Evolutionary conservation across 78 protist species (phyloP).

Genomic region (Cavenderia fasciculata): DNA sequence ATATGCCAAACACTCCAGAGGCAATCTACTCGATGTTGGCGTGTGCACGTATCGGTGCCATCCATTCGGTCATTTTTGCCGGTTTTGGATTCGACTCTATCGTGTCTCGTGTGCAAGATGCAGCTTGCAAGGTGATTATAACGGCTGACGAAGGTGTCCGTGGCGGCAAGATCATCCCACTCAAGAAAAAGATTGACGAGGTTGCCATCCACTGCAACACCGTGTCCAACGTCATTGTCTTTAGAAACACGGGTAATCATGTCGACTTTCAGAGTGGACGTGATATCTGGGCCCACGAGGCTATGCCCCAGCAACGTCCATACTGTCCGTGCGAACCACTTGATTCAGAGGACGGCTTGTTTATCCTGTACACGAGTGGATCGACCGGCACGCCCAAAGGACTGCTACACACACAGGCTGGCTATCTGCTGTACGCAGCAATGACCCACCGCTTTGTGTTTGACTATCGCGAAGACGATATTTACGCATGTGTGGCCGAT

Average conservation of each 20-base stretch:
- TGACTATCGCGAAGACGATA: conserved; percentile 93
- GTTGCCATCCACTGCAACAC: conserved; percentile 22
- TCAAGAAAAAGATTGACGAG: conserved; percentile 81
- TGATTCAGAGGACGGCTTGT: conserved; percentile 95
- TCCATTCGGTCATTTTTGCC: conserved; percentile 84
- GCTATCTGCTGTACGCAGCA: conserved; percentile 89
- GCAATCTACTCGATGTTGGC: conserved; percentile 95
- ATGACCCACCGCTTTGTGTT: conserved; percentile 90
- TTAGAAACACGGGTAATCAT: conserved; percentile 31
- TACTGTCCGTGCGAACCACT: conserved; percentile 78
- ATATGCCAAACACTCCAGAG: conserved; percentile 93
- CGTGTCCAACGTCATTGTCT: conserved; percentile 55
- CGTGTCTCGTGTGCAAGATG: conserved; percentile 76
- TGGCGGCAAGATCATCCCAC: conserved; percentile 77
- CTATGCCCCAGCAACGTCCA: conserved; percentile 63
- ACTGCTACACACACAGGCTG: conserved; percentile 92
- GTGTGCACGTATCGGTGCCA: conserved; percentile 97
- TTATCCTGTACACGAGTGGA: conserved; percentile 97
- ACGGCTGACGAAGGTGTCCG: conserved; percentile 89
- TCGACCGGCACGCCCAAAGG: conserved; percentile 98
- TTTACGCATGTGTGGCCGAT: conserved; percentile 97
- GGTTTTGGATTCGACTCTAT: conserved; percentile 89
- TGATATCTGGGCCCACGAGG: conserved; percentile 74
- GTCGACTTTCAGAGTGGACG: background rate
- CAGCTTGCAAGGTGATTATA: conserved; percentile 79